Base-by-base conservation (phyloP, 164 flowering plant species). In the Saururus chinensis region DNA sequence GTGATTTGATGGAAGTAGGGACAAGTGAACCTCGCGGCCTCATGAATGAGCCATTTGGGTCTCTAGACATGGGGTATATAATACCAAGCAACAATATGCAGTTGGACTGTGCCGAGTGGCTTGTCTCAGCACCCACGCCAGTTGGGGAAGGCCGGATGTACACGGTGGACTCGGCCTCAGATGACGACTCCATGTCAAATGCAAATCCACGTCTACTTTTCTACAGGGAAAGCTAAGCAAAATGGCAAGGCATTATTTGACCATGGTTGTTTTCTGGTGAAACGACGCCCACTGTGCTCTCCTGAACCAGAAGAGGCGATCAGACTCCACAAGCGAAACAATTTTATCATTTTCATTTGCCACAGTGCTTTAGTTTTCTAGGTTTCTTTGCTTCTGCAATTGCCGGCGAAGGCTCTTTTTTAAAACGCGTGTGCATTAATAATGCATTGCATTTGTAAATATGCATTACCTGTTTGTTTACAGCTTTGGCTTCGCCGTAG, bases 271-370 rank as follows among this genome's bases (percentile, higher is more conserved):
- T 21, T 45, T 1, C 6, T 52, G 57, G 25, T 13, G 30, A 61
- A n/a, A 9, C 16, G 23, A 37, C 58, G 58, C 65, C 65, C 58
- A 53, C 65, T 0, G 40, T 30, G 58, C 58, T 40, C 40, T 17
- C 20, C 19, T 9, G 56, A 25, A n/a, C 22, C 40, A 21, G 62
- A 21, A 53, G 65, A 62, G 65, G 65, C 65, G 64, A 30, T 30
- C 37, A 6, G 2, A 30, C 37, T 30, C 6, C 37, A 30, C 37
- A 30, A 2, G 37, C 37, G 37, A 30, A 30, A 30, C 37, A 30
- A 30, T 30, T 30, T 30, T 30, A n/a, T 30, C 37, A n/a, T 30
- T 30, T 30, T 30, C 37, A 30, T 30, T 30, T 30, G 37, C 37
- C 6, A 6, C 37, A 30, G 6, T 30, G 2, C 2, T 30, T 30